Conservation (phyloP, 257 asterid genomes). For the Lithospermum erythrorhizon region DNA sequence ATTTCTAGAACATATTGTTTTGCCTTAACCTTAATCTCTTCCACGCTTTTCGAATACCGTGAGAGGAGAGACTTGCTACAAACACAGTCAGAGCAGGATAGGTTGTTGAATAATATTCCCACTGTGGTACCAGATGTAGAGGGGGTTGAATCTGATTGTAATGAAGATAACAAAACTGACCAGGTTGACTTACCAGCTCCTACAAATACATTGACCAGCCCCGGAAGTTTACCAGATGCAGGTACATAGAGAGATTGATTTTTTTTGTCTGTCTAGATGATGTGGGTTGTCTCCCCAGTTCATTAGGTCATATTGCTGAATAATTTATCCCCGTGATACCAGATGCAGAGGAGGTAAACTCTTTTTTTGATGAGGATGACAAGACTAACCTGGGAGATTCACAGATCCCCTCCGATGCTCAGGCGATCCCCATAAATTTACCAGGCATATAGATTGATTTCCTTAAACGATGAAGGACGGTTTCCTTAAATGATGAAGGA, state of each 20-base stretch:
- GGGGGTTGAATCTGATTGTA: conserved; percentile 21
- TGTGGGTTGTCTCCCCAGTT: too few species aligned
- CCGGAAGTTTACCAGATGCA: neutral
- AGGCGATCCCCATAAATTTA: too few species aligned
- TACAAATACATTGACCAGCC: conserved; percentile 11
- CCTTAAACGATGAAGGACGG: too few species aligned
- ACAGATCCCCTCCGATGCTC: too few species aligned
- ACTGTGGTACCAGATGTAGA: conserved; percentile 37
- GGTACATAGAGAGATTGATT: neutral
- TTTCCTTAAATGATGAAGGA: too few species aligned
- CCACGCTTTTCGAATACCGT: conserved; percentile 17
- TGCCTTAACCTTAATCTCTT: conserved; percentile 14
- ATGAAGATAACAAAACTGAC: conserved; percentile 12
- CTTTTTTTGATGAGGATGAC: conserved; percentile 15
- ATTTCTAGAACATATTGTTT: neutral
- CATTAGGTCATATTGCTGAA: neutral
- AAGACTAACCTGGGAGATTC: too few species aligned
- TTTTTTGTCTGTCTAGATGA: neutral
- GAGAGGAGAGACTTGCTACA: conserved; percentile 40
- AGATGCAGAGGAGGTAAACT: neutral
- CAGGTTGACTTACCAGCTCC: conserved; percentile 18
- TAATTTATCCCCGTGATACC: neutral
- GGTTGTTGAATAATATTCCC: conserved; percentile 35
- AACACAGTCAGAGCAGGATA: conserved; percentile 31
- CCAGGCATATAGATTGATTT: too few species aligned